A percentile compares a stretch with the other conserved stretches of the same genome.
phyloP scores from a whole-genome alignment of 495 filamentous ascomycete genomes.

The Daldinia decipiens region DNA sequence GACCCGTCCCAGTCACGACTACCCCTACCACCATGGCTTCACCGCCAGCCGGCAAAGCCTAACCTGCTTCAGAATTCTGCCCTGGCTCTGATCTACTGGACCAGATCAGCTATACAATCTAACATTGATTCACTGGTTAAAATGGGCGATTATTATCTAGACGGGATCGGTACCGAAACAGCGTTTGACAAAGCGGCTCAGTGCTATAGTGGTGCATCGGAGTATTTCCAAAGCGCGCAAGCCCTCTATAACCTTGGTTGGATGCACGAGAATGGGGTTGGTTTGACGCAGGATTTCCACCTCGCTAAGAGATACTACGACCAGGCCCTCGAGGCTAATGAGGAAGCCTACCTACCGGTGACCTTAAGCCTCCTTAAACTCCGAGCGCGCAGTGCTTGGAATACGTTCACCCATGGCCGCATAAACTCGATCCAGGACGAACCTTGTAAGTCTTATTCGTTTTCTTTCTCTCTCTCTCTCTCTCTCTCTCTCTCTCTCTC shows the following conservation, averaged over 20 bases:
- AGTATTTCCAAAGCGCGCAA: conserved; percentile 90
- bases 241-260: conserved; percentile 97
- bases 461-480: background rate
- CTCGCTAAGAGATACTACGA: conserved; percentile 97
- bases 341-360: conserved; percentile 94
- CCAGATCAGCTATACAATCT: conserved; percentile 88
- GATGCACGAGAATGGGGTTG: conserved; percentile 99
- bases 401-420: conserved; percentile 85
- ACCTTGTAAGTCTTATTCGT: conserved; percentile 68
- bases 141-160: conserved; percentile 97
- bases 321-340: conserved; percentile 86
- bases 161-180: conserved; percentile 75
- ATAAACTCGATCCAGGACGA: conserved; percentile 92
- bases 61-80: conserved; percentile 73
- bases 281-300: conserved; percentile 94
- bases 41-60: conserved; percentile 51
- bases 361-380: conserved; percentile 88
- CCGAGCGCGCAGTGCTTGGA: conserved; percentile 87
- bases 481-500: too few species aligned
- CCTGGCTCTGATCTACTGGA: conserved; percentile 94
- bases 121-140: conserved; percentile 96
- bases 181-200: conserved; percentile 90
- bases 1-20: conserved; percentile 75
- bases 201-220: conserved; percentile 91
- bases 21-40: conserved; percentile 53